Evolutionary conservation across 129 eudicot species (phyloP).

Genomic region (Artemisia tridentata): DNA sequence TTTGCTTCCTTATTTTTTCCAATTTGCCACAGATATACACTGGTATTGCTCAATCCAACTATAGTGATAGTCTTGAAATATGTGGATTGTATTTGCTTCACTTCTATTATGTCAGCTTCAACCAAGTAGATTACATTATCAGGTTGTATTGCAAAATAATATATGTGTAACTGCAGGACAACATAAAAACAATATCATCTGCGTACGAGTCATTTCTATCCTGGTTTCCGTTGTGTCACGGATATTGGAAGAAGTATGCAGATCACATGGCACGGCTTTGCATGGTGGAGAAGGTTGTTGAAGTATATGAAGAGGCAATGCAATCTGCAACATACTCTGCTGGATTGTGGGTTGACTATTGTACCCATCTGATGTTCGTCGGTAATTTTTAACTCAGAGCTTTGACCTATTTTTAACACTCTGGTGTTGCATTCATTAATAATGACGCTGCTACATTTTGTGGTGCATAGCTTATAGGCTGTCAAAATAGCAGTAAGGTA

Average conservation of each 20-base stretch:
- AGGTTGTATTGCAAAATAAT: slow-evolving; percentile 11
- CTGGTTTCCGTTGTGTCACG: slow-evolving; percentile 71
- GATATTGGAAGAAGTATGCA: slow-evolving; percentile 81
- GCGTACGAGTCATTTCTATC: slow-evolving; percentile 76
- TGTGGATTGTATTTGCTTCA: too few relatives aligned
- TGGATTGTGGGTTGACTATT: slow-evolving; percentile 84
- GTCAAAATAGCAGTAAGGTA: too few relatives aligned
- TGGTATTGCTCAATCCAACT: too few relatives aligned
- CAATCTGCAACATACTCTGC: slow-evolving; percentile 56
- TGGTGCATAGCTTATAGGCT: too few relatives aligned
- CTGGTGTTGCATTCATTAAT: too few relatives aligned
- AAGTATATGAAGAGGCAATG: slow-evolving; percentile 63
- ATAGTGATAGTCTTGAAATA: too few relatives aligned
- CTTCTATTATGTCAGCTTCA: too few relatives aligned
- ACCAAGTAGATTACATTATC: too few relatives aligned
- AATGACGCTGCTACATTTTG: too few relatives aligned
- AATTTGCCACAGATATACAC: too few relatives aligned
- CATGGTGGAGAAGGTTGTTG: slow-evolving; percentile 49
- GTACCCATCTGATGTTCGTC: slow-evolving; percentile 72
- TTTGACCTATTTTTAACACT: too few relatives aligned
- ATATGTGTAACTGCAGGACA: slow-evolving; percentile 54
- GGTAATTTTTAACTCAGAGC: slow-evolving; percentile 45
- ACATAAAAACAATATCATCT: slow-evolving; percentile 56
- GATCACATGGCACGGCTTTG: slow-evolving; percentile 59
- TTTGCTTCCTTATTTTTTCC: too few relatives aligned